These are phyloP conservation scores for Vicia sativa DNA, from an alignment of 306 rosid species.

Conservation along the genomic window DNA sequence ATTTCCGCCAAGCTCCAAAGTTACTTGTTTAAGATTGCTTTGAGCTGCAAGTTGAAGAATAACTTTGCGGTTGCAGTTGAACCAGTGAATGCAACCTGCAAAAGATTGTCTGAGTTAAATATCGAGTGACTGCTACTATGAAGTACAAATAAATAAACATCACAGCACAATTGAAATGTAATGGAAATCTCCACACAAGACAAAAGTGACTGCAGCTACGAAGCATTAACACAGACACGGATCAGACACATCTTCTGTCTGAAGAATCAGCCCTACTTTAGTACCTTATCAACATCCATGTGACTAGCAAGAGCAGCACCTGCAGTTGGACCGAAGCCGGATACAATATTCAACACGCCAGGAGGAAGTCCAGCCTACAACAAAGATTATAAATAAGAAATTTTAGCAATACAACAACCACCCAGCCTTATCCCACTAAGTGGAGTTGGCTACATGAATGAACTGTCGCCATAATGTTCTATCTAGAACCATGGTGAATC, in stretches of 20 bases:
- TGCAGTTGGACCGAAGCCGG: conserved; percentile 94
- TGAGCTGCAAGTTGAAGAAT: conserved; percentile 70
- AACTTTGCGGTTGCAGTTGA: conserved; percentile 80
- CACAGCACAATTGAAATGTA: not conserved
- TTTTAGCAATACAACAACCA: too few relatives aligned
- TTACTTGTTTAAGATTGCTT: conserved; percentile 88
- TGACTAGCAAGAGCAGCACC: conserved; percentile 95
- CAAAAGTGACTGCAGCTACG: not conserved
- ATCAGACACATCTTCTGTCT: not conserved
- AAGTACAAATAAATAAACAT: not conserved
- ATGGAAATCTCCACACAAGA: conserved; percentile 21
- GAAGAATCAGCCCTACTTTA: not conserved
- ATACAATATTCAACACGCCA: conserved; percentile 82
- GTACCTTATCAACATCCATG: conserved; percentile 96
- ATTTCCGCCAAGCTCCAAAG: conserved; percentile 94
- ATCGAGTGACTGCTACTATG: not conserved
- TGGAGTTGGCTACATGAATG: too few relatives aligned
- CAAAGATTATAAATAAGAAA: conserved; percentile 20
- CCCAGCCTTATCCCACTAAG: too few relatives aligned
- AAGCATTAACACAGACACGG: not conserved
- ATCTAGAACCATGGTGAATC: not conserved
- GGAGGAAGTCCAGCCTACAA: conserved; percentile 91
- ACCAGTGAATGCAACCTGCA: conserved; percentile 94
- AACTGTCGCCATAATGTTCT: too few relatives aligned
- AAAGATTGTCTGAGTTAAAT: conserved; percentile 18